Conservation (phyloP, 1,284 basidiomycete genomes). For the Ceratobasidium sp. region DNA sequence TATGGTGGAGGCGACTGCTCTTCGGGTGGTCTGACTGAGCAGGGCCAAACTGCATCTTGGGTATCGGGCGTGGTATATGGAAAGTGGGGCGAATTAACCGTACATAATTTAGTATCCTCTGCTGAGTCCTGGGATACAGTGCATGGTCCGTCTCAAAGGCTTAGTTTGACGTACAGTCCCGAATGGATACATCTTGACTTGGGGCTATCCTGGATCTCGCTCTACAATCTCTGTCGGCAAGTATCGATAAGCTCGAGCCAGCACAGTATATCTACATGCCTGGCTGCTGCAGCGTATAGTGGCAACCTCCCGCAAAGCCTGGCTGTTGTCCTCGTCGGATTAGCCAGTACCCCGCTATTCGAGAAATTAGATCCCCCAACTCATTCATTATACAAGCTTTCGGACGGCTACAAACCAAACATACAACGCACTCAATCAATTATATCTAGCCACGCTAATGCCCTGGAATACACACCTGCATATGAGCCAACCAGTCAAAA, state of each 20-base stretch:
- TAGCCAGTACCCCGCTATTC: conserved; percentile 26
- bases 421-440: not conserved
- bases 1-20: not conserved
- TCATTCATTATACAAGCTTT: not conserved
- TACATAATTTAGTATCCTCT: not conserved
- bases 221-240: conserved; percentile 14
- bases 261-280: not conserved
- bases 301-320: not conserved
- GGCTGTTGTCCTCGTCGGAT: conserved; percentile 11
- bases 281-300: conserved; percentile 8
- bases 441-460: not conserved
- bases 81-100: not conserved
- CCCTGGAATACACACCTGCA: not conserved
- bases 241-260: not conserved
- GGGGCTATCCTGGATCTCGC: not conserved
- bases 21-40: not conserved
- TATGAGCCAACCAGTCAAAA: not conserved
- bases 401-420: conserved; percentile 3
- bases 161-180: not conserved
- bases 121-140: conserved; percentile 7
- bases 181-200: not conserved
- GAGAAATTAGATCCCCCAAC: not conserved
- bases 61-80: not conserved
- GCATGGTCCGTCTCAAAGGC: not conserved
- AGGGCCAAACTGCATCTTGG: not conserved